Evolutionary conservation across 2,329 filamentous ascomycete species (phyloP).

Genomic region (Trichoderma aggressivum): DNA sequence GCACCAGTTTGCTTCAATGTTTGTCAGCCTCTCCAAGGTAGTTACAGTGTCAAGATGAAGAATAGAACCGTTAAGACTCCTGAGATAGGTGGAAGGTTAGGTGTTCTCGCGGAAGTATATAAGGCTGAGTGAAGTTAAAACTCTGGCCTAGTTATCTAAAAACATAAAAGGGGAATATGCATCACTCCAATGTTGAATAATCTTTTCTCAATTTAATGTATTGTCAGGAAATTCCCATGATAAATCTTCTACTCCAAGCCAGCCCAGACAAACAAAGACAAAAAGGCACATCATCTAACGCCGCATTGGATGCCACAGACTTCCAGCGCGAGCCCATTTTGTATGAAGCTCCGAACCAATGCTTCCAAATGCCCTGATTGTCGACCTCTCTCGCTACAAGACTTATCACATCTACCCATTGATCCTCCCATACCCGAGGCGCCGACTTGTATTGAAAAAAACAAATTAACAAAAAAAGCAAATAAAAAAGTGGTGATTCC

Average conservation of each 20-base stretch:
- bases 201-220: not conserved
- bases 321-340: not conserved
- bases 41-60: not conserved
- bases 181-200: not conserved
- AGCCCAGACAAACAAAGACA: not conserved
- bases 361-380: not conserved
- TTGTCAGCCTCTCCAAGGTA: not conserved
- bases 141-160: not conserved
- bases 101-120: not conserved
- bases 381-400: not conserved
- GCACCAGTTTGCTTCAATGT: not conserved
- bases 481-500: not conserved
- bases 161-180: not conserved
- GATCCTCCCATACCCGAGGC: not conserved
- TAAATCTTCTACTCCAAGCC: not conserved
- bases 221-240: not conserved
- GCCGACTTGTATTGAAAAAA: not conserved
- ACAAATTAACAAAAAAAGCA: not conserved
- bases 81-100: not conserved
- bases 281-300: not conserved
- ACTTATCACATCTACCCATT: not conserved
- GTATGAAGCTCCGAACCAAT: not conserved
- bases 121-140: not conserved
- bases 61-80: not conserved
- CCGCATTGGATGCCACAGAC: not conserved